Conservation (phyloP, 2,329 filamentous ascomycete genomes). For the Colletotrichum sublineola region DNA sequence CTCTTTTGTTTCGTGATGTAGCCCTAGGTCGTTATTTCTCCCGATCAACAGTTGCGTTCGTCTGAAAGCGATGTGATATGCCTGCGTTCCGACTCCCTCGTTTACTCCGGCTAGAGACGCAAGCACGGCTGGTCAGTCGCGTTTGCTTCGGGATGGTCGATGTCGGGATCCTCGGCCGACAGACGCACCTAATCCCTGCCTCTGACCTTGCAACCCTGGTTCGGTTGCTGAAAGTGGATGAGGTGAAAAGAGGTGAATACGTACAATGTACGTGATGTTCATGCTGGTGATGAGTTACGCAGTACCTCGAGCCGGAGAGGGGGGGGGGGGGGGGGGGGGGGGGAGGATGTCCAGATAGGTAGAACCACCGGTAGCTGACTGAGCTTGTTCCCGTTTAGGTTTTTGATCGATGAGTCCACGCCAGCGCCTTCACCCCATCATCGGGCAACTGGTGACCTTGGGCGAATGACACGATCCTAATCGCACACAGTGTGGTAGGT, state of each 20-base stretch:
- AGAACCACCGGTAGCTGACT: background rate
- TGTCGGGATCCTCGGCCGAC: slow-evolving; percentile 38
- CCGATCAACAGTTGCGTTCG: background rate
- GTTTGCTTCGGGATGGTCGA: slow-evolving; percentile 7
- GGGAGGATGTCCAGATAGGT: slow-evolving; percentile 13
- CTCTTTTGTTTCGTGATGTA: background rate
- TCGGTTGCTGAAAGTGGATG: slow-evolving; percentile 11
- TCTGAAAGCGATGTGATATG: background rate
- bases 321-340: background rate
- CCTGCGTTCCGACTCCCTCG: background rate
- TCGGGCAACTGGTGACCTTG: background rate
- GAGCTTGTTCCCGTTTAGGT: slow-evolving; percentile 20
- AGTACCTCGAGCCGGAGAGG: background rate
- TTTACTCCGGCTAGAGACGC: background rate
- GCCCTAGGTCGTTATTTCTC: background rate
- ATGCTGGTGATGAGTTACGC: slow-evolving; percentile 4
- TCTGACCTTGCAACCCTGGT: slow-evolving; percentile 1
- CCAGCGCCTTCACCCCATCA: background rate
- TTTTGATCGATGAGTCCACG: slow-evolving; percentile 24
- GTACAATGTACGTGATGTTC: background rate
- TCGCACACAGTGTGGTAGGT: background rate
- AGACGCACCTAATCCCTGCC: slow-evolving; percentile 26
- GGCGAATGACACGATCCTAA: background rate
- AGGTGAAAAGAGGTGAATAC: slow-evolving; percentile 9
- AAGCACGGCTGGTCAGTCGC: slow-evolving; percentile 3